Conservation (phyloP, 192 early-diverging fungal genomes). For the Linnemannia schmuckeri region DNA sequence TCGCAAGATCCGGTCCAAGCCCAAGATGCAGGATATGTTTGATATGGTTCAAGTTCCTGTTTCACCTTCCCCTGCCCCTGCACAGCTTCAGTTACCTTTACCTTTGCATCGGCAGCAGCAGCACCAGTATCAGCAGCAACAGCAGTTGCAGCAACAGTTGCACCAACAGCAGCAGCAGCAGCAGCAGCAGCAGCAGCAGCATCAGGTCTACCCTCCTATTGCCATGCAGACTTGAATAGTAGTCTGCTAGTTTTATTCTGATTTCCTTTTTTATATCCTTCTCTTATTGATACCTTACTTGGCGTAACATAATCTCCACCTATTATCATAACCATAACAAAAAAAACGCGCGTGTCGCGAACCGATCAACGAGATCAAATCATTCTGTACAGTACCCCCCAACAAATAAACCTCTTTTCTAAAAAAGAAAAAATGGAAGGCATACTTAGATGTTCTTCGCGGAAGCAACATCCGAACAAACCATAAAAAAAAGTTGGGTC, state of each 20-base stretch:
- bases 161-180: neutral
- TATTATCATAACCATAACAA: neutral
- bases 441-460: too few species aligned
- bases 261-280: neutral
- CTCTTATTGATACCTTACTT: too few species aligned
- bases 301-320: neutral
- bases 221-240: neutral
- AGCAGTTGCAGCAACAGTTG: too few species aligned
- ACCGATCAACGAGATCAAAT: neutral
- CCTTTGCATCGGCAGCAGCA: neutral
- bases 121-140: neutral
- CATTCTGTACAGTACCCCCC: neutral
- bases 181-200: neutral
- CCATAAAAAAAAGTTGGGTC: too few species aligned
- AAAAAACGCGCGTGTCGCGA: neutral
- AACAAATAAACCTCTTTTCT: neutral
- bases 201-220: neutral
- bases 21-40: constrained; percentile 35
- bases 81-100: neutral
- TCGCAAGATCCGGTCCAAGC: constrained; percentile 44
- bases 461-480: too few species aligned
- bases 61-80: neutral
- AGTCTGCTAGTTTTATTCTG: neutral
- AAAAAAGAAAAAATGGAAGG: too few species aligned
- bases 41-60: constrained; percentile 12